These are phyloP conservation scores for Agastache rugosa DNA, from an alignment of 257 asterid genomes.

Conservation along the genomic window DNA sequence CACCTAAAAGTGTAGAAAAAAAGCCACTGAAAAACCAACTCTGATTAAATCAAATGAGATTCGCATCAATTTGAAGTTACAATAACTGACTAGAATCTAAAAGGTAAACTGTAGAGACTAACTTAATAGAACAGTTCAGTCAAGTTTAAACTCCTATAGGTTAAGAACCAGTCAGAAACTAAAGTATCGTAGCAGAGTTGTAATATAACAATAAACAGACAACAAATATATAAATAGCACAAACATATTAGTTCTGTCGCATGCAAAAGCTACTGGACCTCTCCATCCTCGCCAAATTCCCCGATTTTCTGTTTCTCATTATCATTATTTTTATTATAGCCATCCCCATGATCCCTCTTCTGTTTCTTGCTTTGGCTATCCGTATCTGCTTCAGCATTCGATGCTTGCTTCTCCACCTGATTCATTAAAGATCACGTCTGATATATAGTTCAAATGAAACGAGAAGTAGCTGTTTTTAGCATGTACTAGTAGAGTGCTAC, in stretches of 20 bases:
- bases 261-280: constrained; percentile 43
- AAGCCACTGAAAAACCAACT: neutral
- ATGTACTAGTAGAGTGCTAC: too few species aligned
- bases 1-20: constrained; percentile 10
- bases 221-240: neutral
- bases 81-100: neutral
- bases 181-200: neutral
- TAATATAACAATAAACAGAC: constrained; percentile 11
- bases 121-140: constrained; percentile 4
- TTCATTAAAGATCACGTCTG: constrained; percentile 21
- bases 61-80: neutral
- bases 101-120: constrained; percentile 11
- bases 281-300: constrained; percentile 58
- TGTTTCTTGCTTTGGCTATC: constrained; percentile 65
- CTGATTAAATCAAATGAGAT: constrained; percentile 6
- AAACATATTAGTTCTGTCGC: constrained; percentile 14
- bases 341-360: constrained; percentile 51
- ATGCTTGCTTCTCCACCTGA: constrained; percentile 50
- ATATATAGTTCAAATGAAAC: neutral
- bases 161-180: neutral
- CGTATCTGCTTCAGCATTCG: constrained; percentile 48
- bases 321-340: constrained; percentile 38
- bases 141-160: neutral
- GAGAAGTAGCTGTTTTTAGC: neutral
- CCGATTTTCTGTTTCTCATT: constrained; percentile 38